phyloP scores from a whole-genome alignment of 2,329 filamentous ascomycete genomes.

The Hypoxylon sp. region DNA sequence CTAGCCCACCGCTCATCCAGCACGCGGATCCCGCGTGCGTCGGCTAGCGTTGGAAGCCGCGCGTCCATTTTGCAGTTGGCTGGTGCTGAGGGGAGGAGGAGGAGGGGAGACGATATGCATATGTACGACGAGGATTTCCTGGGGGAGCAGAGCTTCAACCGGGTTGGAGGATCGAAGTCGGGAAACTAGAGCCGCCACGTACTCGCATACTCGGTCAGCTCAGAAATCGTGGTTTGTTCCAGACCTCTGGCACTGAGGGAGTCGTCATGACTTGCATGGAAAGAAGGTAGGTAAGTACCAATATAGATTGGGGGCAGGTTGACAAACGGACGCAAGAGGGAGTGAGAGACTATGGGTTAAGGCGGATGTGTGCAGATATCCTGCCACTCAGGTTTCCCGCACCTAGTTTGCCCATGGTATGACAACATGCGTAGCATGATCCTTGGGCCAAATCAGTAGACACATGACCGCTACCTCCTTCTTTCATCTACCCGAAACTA shows the following conservation, averaged over 20 bases:
- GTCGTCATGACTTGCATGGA: slow-evolving; percentile 23
- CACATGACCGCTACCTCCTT: slow-evolving; percentile 4
- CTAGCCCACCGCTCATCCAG: slow-evolving; percentile 14
- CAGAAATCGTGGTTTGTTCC: slow-evolving; percentile 13
- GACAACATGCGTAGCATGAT: slow-evolving; percentile 20
- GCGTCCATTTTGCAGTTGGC: slow-evolving; percentile 40
- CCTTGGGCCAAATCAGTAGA: background rate
- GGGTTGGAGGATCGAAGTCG: slow-evolving; percentile 24
- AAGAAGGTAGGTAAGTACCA: background rate
- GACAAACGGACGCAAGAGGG: background rate
- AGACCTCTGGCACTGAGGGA: slow-evolving; percentile 19
- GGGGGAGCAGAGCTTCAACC: slow-evolving; percentile 13
- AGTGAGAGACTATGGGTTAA: too few relatives aligned
- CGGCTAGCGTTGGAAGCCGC: slow-evolving; percentile 32
- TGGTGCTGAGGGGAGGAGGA: slow-evolving; percentile 1
- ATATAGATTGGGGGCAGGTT: background rate
- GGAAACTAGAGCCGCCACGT: slow-evolving; percentile 34
- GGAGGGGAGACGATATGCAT: slow-evolving; percentile 14
- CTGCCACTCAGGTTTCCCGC: slow-evolving; percentile 20
- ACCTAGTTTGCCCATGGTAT: slow-evolving; percentile 30
- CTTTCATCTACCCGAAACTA: slow-evolving; percentile 25
- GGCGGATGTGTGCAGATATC: slow-evolving; percentile 22
- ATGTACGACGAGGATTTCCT: slow-evolving; percentile 33
- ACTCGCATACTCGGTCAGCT: slow-evolving; percentile 27
- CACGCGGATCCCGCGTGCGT: slow-evolving; percentile 17